Conservation (phyloP, 768 basidiomycete genomes). For the Suillus decipiens region DNA sequence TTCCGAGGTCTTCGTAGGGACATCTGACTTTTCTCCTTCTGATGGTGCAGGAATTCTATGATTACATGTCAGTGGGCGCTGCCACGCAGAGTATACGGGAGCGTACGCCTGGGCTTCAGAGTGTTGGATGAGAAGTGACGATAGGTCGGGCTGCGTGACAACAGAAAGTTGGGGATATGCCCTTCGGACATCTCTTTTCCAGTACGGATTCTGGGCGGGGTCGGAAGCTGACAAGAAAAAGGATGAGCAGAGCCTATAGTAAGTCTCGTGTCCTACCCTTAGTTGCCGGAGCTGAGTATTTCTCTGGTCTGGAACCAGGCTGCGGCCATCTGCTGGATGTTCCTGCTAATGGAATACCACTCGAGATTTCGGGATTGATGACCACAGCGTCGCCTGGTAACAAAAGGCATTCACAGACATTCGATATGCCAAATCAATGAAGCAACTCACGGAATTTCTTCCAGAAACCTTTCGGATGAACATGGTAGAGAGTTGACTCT, state of each 20-base stretch:
- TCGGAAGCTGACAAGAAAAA: conserved; percentile 64
- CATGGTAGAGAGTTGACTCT: conserved; percentile 89
- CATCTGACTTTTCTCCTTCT: conserved; percentile 42
- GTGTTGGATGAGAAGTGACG: conserved; percentile 79
- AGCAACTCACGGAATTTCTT: conserved; percentile 84
- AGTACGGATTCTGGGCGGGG: conserved; percentile 89
- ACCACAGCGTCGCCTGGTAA: conserved; percentile 75
- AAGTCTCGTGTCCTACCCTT: conserved; percentile 58
- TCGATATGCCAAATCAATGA: background rate
- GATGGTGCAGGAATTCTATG: conserved; percentile 57
- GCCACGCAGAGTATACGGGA: conserved; percentile 3
- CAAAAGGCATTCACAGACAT: conserved; percentile 11
- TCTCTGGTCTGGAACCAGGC: conserved; percentile 86
- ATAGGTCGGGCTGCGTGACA: conserved; percentile 81
- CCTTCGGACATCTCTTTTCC: conserved; percentile 93
- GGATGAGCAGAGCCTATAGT: background rate
- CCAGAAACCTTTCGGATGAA: conserved; percentile 90
- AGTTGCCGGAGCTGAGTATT: conserved; percentile 84
- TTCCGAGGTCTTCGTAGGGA: conserved; percentile 46
- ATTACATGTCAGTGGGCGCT: conserved; percentile 15
- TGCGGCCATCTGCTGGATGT: conserved; percentile 82
- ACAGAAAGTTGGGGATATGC: conserved; percentile 91
- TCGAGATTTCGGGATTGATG: conserved; percentile 90
- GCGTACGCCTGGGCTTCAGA: conserved; percentile 67
- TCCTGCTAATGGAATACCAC: conserved; percentile 77